A percentile compares a stretch with the other conserved stretches of the same genome.
These are phyloP conservation scores for Dictyostelium firmibasis DNA, from an alignment of 78 protist genomes.

Conservation along the genomic window DNA sequence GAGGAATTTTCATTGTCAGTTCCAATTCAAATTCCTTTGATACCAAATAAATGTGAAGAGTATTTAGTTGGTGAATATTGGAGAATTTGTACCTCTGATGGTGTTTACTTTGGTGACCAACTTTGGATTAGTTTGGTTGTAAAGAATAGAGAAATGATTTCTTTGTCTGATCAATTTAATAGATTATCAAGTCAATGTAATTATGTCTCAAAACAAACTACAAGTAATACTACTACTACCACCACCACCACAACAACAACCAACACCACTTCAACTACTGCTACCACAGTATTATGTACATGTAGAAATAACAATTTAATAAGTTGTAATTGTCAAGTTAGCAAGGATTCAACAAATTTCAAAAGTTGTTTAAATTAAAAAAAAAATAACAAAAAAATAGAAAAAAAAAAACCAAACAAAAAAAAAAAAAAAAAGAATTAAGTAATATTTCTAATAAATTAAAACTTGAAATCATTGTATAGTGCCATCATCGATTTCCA, in stretches of 20 bases:
- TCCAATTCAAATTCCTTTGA: conserved; percentile 24
- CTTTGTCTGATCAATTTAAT: neutral
- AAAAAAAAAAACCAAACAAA: neutral
- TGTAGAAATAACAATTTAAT: neutral
- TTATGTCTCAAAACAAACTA: neutral
- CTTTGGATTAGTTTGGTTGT: conserved; percentile 58
- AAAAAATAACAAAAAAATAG: neutral
- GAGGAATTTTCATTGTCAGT: conserved; percentile 4
- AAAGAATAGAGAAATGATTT: conserved; percentile 1
- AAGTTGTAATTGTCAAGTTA: neutral
- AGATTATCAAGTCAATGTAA: neutral
- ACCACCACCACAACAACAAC: neutral
- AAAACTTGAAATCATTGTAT: neutral
- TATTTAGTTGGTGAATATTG: conserved; percentile 70
- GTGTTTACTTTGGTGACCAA: conserved; percentile 69
- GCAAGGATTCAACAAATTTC: neutral
- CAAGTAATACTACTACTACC: neutral
- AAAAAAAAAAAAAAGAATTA: neutral
- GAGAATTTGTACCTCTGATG: conserved; percentile 66
- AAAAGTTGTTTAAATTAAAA: neutral
- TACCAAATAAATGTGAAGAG: conserved; percentile 16
- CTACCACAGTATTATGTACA: neutral
- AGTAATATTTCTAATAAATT: neutral
- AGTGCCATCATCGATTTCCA: conserved; percentile 7
- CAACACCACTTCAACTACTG: neutral